Evolutionary conservation across 768 basidiomycete genomes (phyloP), one percentile per base, ranked within the genome.

Genomic region (Galerina sulciceps): DNA sequence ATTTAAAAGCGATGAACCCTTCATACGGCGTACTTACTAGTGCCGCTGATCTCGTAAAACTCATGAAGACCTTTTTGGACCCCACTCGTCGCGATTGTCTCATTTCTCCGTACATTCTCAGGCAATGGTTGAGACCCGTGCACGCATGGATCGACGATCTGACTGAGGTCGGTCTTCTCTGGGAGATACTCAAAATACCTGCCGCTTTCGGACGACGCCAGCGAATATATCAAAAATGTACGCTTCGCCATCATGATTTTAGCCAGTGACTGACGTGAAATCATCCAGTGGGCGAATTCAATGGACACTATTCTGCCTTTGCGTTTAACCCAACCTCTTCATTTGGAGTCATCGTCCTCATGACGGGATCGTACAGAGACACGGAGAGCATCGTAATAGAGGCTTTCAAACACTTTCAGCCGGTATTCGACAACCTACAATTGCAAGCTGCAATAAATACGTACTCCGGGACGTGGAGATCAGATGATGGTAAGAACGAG

Each of bases 151-250:
- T 35, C 23, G 47, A 49, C 34, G 47, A 49, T 8, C 20, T 49
- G 47, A 49, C 47, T 17, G 47, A 49, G n/a, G 47, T 36, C 11
- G 47, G 47, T 49, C 34, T 49, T 10, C 47, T 49, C 17, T 49
- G 47, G 47, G 47, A 49, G 13, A 49, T 49, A 4, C 17, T 49
- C 15, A 49, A 49, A 36, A 49, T 49, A 14, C 34, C 13, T 4
- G 47, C 34, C 18, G 17, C 47, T 14, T 49, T 49, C 10, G 47
- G 47, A 15, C 23, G 47, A 49, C 31, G n/a, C 11, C 47, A 35
- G 34, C 47, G 47, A 10, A 18, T 49, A 6, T 49, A 49, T 18
- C 47, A 49, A 49, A 49, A 49, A 35, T 10, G 47, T 49, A 34
- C 6, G 47, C 20, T 10, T 4, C 10, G 17, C 6, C 20, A 36